phyloP scores from a whole-genome alignment of 2,329 filamentous ascomycete species.

The Cladosporium sp. region DNA sequence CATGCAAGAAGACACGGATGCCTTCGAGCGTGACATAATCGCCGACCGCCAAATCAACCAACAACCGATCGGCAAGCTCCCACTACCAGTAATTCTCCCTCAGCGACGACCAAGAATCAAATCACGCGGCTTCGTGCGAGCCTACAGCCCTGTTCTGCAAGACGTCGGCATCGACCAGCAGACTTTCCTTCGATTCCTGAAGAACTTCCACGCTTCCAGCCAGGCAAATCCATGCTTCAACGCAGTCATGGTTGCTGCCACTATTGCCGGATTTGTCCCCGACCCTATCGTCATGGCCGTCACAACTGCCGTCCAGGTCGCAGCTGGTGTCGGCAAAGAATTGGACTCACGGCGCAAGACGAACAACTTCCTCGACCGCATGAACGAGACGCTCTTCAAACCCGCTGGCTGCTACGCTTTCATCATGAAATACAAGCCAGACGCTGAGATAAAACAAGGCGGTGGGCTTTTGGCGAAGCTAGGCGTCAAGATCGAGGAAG shows the following conservation, averaged over 20 bases:
- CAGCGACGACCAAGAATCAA: conserved; percentile 49
- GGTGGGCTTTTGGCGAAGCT: conserved; percentile 3
- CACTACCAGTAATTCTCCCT: conserved; percentile 49
- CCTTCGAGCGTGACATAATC: conserved; percentile 24
- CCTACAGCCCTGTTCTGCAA: conserved; percentile 49
- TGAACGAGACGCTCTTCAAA: conserved; percentile 55
- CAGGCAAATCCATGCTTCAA: conserved; percentile 33
- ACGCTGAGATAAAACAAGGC: conserved; percentile 17
- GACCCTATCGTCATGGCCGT: conserved; percentile 32
- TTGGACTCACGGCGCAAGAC: conserved; percentile 36
- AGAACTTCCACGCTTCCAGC: conserved; percentile 43
- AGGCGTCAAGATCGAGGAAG: conserved; percentile 18
- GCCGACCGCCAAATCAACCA: background rate
- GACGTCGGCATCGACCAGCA: conserved; percentile 44
- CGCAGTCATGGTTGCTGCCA: conserved; percentile 27
- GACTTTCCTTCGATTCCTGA: conserved; percentile 48
- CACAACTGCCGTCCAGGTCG: conserved; percentile 42
- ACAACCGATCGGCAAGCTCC: conserved; percentile 20
- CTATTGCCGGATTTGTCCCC: conserved; percentile 34
- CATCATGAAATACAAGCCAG: conserved; percentile 41
- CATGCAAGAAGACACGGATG: conserved; percentile 17
- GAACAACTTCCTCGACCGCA: conserved; percentile 52
- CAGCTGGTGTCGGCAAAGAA: conserved; percentile 40
- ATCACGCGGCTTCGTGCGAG: conserved; percentile 49
- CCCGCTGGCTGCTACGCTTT: conserved; percentile 54